Conservation (phyloP, 495 filamentous ascomycete genomes). For the Pseudomonodictys pantanalensis region DNA sequence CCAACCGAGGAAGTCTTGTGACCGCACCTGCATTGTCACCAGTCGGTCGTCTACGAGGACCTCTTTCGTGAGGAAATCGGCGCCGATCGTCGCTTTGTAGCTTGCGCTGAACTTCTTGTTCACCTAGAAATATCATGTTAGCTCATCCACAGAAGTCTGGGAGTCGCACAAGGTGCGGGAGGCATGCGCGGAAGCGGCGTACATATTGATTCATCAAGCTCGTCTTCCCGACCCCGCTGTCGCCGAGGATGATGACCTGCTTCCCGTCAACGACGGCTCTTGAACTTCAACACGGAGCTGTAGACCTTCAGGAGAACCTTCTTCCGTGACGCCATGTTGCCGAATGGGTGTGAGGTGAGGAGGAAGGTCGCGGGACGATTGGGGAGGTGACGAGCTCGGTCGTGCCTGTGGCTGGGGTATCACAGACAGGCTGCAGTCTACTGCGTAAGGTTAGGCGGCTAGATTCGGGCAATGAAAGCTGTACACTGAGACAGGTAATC, state of each 20-base stretch:
- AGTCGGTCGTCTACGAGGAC: constrained; percentile 94
- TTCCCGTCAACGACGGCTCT: neutral
- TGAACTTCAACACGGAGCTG: constrained; percentile 10
- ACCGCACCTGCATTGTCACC: constrained; percentile 93
- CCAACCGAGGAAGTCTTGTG: neutral
- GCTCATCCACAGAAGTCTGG: too few species aligned
- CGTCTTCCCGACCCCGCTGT: constrained; percentile 98
- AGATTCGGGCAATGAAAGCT: too few species aligned
- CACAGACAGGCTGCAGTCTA: neutral
- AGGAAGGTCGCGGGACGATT: constrained; percentile 2
- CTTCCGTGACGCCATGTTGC: constrained; percentile 82
- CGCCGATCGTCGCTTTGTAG: constrained; percentile 99
- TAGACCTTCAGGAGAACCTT: constrained; percentile 93
- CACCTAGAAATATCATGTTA: constrained; percentile 65
- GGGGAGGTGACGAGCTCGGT: neutral
- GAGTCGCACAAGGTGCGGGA: too few species aligned
- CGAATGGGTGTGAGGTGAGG: neutral
- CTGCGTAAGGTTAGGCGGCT: constrained; percentile 22
- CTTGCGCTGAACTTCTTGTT: constrained; percentile 99
- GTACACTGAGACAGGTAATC: too few species aligned
- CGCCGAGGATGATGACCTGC: constrained; percentile 96
- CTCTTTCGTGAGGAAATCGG: constrained; percentile 98
- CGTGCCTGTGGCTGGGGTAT: neutral
- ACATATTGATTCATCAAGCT: constrained; percentile 99
- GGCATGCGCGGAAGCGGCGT: constrained; percentile 40